phyloP scores from a whole-genome alignment of 2,329 filamentous ascomycete species.

The Fusarium virguliforme region DNA sequence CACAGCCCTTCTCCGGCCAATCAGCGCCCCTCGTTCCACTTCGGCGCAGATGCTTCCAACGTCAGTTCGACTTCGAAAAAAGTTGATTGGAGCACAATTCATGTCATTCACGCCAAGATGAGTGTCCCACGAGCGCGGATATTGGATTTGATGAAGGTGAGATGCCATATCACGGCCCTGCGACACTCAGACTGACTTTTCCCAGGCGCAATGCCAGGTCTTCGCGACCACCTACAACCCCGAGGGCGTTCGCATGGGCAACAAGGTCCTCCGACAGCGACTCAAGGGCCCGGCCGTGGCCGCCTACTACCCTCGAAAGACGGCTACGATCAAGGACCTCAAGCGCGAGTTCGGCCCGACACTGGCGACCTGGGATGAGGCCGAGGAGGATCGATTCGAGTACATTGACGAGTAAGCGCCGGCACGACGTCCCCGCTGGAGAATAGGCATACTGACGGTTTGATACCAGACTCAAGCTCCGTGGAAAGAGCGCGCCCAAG shows the following conservation, averaged over 20 bases:
- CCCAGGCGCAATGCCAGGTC: slow-evolving; percentile 88
- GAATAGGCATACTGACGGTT: slow-evolving; percentile 51
- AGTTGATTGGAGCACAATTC: slow-evolving; percentile 44
- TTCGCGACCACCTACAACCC: slow-evolving; percentile 96
- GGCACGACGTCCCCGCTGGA: not conserved
- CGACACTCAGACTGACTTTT: slow-evolving; percentile 43
- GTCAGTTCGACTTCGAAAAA: slow-evolving; percentile 53
- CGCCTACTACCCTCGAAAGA: slow-evolving; percentile 88
- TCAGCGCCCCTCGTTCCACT: slow-evolving; percentile 35
- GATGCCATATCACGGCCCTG: slow-evolving; percentile 3
- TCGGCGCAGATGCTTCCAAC: slow-evolving; percentile 45
- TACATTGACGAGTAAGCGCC: slow-evolving; percentile 75
- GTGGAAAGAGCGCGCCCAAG: slow-evolving; percentile 90
- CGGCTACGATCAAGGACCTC: slow-evolving; percentile 81
- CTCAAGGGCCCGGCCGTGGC: slow-evolving; percentile 86
- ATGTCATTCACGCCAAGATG: slow-evolving; percentile 65
- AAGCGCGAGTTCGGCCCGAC: slow-evolving; percentile 78
- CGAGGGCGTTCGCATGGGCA: slow-evolving; percentile 84
- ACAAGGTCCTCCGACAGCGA: slow-evolving; percentile 91
- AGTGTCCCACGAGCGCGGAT: slow-evolving; percentile 74
- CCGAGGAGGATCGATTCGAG: slow-evolving; percentile 85
- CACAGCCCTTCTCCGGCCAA: slow-evolving; percentile 36
- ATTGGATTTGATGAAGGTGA: slow-evolving; percentile 85
- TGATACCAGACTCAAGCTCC: slow-evolving; percentile 74
- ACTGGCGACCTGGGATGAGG: slow-evolving; percentile 80